phyloP scores from a whole-genome alignment of 148 eudicot genomes.

The Drosera capensis region DNA sequence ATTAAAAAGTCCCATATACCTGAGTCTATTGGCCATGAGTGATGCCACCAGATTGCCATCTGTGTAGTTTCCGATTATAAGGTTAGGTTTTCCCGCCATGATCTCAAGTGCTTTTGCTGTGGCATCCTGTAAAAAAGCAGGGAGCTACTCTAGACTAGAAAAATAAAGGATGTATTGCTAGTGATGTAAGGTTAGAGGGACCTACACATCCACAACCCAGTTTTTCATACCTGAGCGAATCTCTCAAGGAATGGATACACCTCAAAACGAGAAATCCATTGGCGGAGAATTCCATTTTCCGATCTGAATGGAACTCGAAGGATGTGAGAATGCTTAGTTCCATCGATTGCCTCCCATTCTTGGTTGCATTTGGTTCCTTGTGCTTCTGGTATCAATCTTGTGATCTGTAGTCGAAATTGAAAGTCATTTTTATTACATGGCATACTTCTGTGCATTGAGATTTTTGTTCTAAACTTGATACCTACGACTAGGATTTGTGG shows the following conservation, averaged over 20 bases:
- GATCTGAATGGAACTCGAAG: slow-evolving; percentile 80
- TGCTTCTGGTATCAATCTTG: slow-evolving; percentile 86
- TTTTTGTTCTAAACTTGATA: not conserved
- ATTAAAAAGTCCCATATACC: slow-evolving; percentile 17
- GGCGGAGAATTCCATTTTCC: slow-evolving; percentile 47
- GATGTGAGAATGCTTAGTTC: slow-evolving; percentile 72
- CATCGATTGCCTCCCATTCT: slow-evolving; percentile 49
- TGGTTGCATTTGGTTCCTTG: slow-evolving; percentile 74
- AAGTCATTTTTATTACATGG: not conserved
- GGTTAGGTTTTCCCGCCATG: slow-evolving; percentile 86
- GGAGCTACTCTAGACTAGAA: not conserved
- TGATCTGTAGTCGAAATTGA: slow-evolving; percentile 32
- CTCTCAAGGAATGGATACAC: slow-evolving; percentile 82
- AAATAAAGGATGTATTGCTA: not conserved
- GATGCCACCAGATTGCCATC: slow-evolving; percentile 93
- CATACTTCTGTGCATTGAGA: not conserved
- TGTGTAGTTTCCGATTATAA: slow-evolving; percentile 86
- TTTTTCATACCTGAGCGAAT: slow-evolving; percentile 50
- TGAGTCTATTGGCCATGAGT: slow-evolving; percentile 78
- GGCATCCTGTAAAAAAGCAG: slow-evolving; percentile 43
- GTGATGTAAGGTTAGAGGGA: not conserved
- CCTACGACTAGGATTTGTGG: slow-evolving; percentile 93
- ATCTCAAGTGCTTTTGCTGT: slow-evolving; percentile 43
- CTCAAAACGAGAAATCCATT: slow-evolving; percentile 92
- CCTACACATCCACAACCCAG: not conserved